These are phyloP conservation scores for Solanum boliviense DNA, from an alignment of 257 asterid species.

Conservation along the genomic window DNA sequence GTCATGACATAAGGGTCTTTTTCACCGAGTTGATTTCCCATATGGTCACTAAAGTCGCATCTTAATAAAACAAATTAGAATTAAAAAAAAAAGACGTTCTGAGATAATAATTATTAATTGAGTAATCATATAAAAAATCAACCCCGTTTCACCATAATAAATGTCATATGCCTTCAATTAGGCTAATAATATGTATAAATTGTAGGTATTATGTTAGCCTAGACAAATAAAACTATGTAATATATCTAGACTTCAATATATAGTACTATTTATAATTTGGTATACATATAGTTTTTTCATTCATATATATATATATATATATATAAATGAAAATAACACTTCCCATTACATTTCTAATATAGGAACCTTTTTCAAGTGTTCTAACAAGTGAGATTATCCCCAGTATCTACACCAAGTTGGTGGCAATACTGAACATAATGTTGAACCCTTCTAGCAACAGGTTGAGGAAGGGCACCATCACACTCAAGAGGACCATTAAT, in stretches of 20 bases:
- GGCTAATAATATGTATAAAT: background rate
- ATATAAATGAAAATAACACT: background rate
- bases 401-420: constrained; percentile 16
- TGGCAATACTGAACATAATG: constrained; percentile 16
- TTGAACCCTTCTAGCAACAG: constrained; percentile 6
- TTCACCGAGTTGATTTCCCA: no score
- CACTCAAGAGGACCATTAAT: constrained; percentile 17
- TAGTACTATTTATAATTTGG: background rate
- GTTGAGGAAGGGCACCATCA: constrained; percentile 1
- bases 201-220: background rate
- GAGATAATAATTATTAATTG: no score
- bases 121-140: background rate
- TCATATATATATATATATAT: background rate
- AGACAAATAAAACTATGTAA: background rate
- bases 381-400: constrained; percentile 2
- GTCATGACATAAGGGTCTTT: no score
- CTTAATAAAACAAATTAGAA: no score
- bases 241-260: background rate
- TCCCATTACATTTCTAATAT: background rate
- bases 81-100: no score
- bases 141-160: background rate
- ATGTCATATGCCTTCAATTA: background rate
- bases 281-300: background rate
- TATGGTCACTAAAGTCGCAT: no score
- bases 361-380: background rate